Evolutionary conservation across 73 alveolate genomes (phyloP), one percentile per base, ranked within the genome.

Genomic region (Paramecium primaurelia): DNA sequence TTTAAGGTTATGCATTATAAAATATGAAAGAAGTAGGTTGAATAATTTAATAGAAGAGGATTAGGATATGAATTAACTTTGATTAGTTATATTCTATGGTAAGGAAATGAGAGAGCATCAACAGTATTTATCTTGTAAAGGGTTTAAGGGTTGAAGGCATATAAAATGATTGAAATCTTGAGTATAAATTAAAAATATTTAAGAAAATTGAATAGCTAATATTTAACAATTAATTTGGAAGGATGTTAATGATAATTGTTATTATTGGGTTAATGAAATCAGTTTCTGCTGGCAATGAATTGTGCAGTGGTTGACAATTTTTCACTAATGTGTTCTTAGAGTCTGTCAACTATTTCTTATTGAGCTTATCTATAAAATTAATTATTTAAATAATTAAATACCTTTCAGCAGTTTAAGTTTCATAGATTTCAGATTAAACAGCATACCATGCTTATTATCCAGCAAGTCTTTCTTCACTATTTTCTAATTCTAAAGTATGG

Each of bases 241-340:
- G 34, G 69, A 54, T 54, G 36, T 54, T 54, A 18, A 54, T 54
- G 69, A 54, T 54, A 54, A 54, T 64, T 64, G 84, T 12, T 64
- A 64, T 64, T 28, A 64, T 59, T 64, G 51, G 25, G 36, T 30
- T 34, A 73, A 73, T 73, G 58, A 73, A 73, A 80, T 80, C 91
- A 80, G 88, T 38, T 38, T 80, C 91, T 80, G 47, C 91, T 80
- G 71, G 91, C 91, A 25, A 80, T 44, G 75, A 32, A 80, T 80
- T 80, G 32, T 34, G 91, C 91, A 0, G 91, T 80, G 22, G 77
- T 26, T 40, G 91, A 42, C 32, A 80, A 80, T 47, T 80, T 80
- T 36, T 80, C 91, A 42, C 91, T 80, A 64, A 80, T 80, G 77
- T 80, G 91, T 44, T 80, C 91, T 80, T 80, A 80, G 91, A 80